Base-by-base conservation (phyloP, 371 early-diverging fungal genomes). In the Mortierella sp. region DNA sequence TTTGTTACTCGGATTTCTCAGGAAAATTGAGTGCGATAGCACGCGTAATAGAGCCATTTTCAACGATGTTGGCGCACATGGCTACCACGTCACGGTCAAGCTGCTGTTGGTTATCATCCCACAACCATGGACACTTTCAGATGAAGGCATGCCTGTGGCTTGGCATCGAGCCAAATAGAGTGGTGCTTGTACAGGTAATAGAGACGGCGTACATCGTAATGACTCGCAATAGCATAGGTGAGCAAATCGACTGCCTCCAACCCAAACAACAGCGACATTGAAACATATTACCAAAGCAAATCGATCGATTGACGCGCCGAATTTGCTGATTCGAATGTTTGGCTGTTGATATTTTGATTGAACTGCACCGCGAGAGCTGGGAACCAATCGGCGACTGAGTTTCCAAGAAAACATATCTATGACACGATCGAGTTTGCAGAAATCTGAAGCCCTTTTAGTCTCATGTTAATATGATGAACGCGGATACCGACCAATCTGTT, bases 301-400 rank as follows among this genome's bases (percentile, higher is more conserved):
- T 53, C 53, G 15, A 26, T 53, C 9, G 28, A 53, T 26, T 22
- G 22, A 3, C 53, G 23, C 26, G 28, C 28, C 8, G 26, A 53
- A 26, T 26, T 53, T 5, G 53, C 53, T 7, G 26, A 53, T 2
- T 26, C 53, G 15, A 53, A 53, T 26, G 53, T 26, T 26, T 53
- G 53, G 28, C 23, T 53, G 28, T 53, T 53, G 53, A 53, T 53
- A 28, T 53, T 53, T 28, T 53, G 53, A 53, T 53, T 53, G 28
- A 53, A 53, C 26, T 53, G 53, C 23, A 26, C 53, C 15, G 53
- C 53, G 15, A 26, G 53, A 1, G 53, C 26, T 26, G 53, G 53
- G 28, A 26, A 53, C 12, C 53, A 26, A 12, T 53, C 53, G 9
- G 53, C 53, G 10, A 53, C 10, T 6, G 53, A 53, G 53, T 53